Conservation (phyloP, 2,329 filamentous ascomycete genomes). For the Ophiocordyceps camponoti-saundersi region DNA sequence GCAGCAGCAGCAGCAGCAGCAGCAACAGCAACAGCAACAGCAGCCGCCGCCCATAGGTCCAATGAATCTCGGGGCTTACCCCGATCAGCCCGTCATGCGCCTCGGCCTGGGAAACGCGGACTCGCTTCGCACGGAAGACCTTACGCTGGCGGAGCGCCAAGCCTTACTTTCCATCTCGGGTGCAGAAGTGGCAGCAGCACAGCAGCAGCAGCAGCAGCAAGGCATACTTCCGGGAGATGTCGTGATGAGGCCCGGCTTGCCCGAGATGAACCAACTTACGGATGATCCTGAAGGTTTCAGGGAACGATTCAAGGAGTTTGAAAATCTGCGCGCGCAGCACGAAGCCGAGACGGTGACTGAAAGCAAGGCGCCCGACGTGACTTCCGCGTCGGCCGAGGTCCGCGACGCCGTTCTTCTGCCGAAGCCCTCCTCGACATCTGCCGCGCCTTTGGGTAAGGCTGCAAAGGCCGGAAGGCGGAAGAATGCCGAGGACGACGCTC, state of each 20-base stretch:
- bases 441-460: neutral
- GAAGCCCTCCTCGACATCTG: slow-evolving; percentile 2
- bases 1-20: slow-evolving; percentile 1
- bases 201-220: slow-evolving; percentile 6
- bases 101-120: slow-evolving; percentile 22
- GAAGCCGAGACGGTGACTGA: slow-evolving; percentile 31
- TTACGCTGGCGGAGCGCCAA: slow-evolving; percentile 40
- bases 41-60: slow-evolving; percentile 19
- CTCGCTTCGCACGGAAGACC: slow-evolving; percentile 53
- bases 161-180: slow-evolving; percentile 24
- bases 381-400: neutral
- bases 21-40: slow-evolving; percentile 14
- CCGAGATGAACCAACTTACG: slow-evolving; percentile 29
- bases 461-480: slow-evolving; percentile 10
- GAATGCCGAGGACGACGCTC: slow-evolving; percentile 15
- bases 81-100: slow-evolving; percentile 31
- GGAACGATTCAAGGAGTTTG: slow-evolving; percentile 70
- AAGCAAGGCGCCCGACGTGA: neutral
- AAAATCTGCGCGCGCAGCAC: slow-evolving; percentile 57
- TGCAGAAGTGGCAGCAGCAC: neutral
- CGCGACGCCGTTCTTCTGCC: neutral
- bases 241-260: slow-evolving; percentile 28
- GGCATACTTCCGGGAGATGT: slow-evolving; percentile 18
- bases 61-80: slow-evolving; percentile 50
- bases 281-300: slow-evolving; percentile 42